Base-by-base conservation (phyloP, 2,329 filamentous ascomycete genomes). In the Neopestalotiopsis sp. region DNA sequence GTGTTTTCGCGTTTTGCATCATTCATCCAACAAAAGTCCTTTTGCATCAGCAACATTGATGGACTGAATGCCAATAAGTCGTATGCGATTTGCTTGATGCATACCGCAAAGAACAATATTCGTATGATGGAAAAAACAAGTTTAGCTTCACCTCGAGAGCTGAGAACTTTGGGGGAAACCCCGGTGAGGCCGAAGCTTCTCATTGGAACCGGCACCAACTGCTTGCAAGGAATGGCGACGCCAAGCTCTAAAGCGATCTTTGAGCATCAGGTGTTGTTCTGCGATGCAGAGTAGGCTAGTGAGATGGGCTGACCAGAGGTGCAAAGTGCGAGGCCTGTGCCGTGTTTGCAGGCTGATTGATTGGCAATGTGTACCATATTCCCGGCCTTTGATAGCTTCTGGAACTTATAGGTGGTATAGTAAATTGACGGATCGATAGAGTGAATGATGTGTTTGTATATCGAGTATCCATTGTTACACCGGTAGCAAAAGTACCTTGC, bases 401-500 rank as follows among this genome's bases (percentile, higher is more conserved):
- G 45, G 45, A 17, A 53, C 45, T 20, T 53, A 53, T 53, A 53
- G 45, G 45, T 53, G 17, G 45, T 53, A 53, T 53, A 53, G 14
- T 53, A 20, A 53, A 38, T 10, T 38, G 34, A 10, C 10, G 34
- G 34, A 38, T 10, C 10, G 34, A 38, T 10, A 7, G 34, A 38
- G 6, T 38, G 34, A 38, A 10, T 38, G 34, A 24, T 20, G 45
- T 9, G 45, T 17, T 53, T 53, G 45, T n/a, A 20, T 53, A 53
- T 53, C 17, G 45, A 53, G 45, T 53, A 53, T 53, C 45, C n/a
- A 62, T 17, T 4, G 59, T 40, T 62, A 62, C 59, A 62, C 59
- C 59, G 59, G 59, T 62, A 62, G 34, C 59, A 62, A 62, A 62
- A 38, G 28, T 40, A 62, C 59, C 59, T 38, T 40, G 59, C 30